These are phyloP conservation scores for Nasturtium officinale DNA, from an alignment of 345 rosid genomes.

Conservation along the genomic window DNA sequence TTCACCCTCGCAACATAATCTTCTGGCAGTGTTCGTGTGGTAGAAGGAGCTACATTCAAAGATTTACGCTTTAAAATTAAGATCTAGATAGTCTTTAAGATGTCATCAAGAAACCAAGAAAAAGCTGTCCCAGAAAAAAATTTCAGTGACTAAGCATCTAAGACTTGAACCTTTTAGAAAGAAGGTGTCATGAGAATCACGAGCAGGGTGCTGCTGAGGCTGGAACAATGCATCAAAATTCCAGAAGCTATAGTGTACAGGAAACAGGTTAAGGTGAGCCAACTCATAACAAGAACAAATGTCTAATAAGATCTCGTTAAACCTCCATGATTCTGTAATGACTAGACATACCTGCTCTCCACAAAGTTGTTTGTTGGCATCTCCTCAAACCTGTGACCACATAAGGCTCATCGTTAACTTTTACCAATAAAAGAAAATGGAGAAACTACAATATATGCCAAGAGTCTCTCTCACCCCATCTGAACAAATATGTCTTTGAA, in stretches of 20 bases:
- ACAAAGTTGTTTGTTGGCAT: constrained; percentile 94
- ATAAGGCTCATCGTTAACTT: constrained; percentile 8
- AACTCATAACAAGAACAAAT: not conserved
- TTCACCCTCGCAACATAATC: constrained; percentile 82
- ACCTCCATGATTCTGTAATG: not conserved
- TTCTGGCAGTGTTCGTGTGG: constrained; percentile 71
- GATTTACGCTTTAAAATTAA: not conserved
- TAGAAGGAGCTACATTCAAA: constrained; percentile 63
- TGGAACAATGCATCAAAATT: constrained; percentile 95
- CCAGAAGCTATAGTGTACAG: constrained; percentile 73
- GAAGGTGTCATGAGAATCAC: constrained; percentile 97
- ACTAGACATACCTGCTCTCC: constrained; percentile 75
- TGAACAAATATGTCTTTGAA: constrained; percentile 72
- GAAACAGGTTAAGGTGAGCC: constrained; percentile 17
- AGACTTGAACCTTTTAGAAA: constrained; percentile 64
- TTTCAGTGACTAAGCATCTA: constrained; percentile 17
- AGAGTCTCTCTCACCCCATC: constrained; percentile 61
- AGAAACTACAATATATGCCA: not conserved
- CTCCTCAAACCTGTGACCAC: constrained; percentile 81
- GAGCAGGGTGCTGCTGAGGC: constrained; percentile 99
- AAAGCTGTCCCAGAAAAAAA: not conserved
- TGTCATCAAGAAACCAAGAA: not conserved
- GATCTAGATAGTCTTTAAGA: not conserved
- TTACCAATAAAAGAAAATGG: not conserved
- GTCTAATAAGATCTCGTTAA: not conserved